Evolutionary conservation across 768 basidiomycete species (phyloP).

Genomic region (Lactifluus pinguis): DNA sequence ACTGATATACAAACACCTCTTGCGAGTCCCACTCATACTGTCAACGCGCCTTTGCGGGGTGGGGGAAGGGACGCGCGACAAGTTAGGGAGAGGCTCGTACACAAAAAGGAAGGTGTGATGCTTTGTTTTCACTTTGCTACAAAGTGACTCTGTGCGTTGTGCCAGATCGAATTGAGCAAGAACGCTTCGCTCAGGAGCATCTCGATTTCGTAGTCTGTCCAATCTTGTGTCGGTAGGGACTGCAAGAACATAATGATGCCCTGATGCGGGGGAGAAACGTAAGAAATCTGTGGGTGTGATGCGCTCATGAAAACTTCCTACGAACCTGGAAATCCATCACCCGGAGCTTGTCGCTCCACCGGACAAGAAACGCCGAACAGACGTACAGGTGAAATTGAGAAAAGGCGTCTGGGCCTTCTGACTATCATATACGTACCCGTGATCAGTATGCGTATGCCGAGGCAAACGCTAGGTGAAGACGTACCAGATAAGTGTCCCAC

Average conservation of each 20-base stretch:
- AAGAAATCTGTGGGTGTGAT: background rate
- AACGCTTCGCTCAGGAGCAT: slow-evolving; percentile 94
- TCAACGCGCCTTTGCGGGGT: background rate
- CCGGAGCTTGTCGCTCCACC: slow-evolving; percentile 87
- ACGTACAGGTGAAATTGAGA: slow-evolving; percentile 99
- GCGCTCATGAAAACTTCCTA: slow-evolving; percentile 1
- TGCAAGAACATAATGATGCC: slow-evolving; percentile 99
- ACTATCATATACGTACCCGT: slow-evolving; percentile 36
- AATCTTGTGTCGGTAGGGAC: slow-evolving; percentile 82
- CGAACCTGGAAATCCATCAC: slow-evolving; percentile 97
- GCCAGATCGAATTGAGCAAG: slow-evolving; percentile 87
- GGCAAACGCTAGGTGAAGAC: slow-evolving; percentile 23
- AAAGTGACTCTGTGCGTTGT: slow-evolving; percentile 86
- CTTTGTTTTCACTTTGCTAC: slow-evolving; percentile 37
- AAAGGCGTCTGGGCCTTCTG: slow-evolving; percentile 96
- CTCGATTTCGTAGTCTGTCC: slow-evolving; percentile 95
- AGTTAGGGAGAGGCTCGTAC: background rate
- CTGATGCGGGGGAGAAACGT: slow-evolving; percentile 31
- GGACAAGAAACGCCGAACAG: slow-evolving; percentile 92
- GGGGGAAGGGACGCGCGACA: background rate
- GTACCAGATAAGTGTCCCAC: slow-evolving; percentile 99
- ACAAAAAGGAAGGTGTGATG: background rate
- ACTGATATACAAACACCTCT: background rate
- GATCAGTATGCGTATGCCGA: background rate
- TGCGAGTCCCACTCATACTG: background rate